phyloP scores from a whole-genome alignment of 768 basidiomycete species.

The Mycena leptocephala region DNA sequence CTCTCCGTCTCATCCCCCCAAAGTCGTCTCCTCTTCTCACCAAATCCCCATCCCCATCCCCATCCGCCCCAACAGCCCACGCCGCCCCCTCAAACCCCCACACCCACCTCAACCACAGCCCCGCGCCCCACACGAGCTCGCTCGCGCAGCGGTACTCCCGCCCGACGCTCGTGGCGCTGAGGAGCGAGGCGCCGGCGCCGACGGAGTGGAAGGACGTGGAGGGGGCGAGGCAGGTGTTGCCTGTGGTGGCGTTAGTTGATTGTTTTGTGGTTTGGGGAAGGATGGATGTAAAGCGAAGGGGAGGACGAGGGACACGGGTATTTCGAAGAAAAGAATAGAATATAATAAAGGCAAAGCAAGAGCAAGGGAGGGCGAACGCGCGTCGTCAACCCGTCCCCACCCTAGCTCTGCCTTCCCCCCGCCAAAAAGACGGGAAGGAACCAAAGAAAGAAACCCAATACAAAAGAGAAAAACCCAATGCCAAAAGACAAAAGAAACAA shows the following conservation, averaged over 20 bases:
- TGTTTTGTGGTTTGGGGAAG: background rate
- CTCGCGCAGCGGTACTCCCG: constrained; percentile 23
- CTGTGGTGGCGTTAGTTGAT: background rate
- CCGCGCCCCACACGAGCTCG: constrained; percentile 38
- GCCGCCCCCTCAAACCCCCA: constrained; percentile 34
- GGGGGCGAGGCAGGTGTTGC: constrained; percentile 24
- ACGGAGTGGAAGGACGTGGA: constrained; percentile 33
- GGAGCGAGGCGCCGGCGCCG: constrained; percentile 37
- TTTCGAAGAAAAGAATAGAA: background rate
- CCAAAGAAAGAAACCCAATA: background rate
- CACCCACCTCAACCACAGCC: constrained; percentile 34
- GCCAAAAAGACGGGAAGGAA: background rate
- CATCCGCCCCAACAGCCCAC: background rate
- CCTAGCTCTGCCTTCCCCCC: no score
- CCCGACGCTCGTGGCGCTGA: constrained; percentile 33
- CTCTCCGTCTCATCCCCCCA: background rate
- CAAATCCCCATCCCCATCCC: background rate
- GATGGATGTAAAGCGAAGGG: background rate
- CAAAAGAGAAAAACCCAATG: background rate
- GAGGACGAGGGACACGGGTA: background rate
- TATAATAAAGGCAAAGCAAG: background rate
- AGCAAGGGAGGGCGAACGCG: background rate
- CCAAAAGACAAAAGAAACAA: background rate
- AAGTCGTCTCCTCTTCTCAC: background rate
- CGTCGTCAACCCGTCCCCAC: no score